Percentiles rank a stretch among this genome's conserved stretches.
These are phyloP conservation scores for Ophiocordyceps camponoti-saundersi DNA, from an alignment of 2,329 filamentous ascomycete species.

Conservation along the genomic window DNA sequence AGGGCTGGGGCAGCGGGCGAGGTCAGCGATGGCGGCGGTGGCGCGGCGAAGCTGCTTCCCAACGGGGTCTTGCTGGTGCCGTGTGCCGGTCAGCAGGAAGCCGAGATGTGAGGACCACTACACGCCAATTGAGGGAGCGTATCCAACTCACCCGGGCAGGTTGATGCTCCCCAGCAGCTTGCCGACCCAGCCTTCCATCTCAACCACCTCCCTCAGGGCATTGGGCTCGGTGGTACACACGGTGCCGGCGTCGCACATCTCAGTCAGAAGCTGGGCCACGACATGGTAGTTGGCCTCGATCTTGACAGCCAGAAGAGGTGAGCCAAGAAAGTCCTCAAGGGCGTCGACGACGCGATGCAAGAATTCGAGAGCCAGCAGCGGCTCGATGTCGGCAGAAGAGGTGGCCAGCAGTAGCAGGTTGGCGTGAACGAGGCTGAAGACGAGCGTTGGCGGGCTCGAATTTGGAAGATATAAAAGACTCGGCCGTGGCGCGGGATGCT, in stretches of 20 bases:
- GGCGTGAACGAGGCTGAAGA: slow-evolving; percentile 78
- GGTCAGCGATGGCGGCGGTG: slow-evolving; percentile 21
- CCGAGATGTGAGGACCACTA: too few relatives aligned
- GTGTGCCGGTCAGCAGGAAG: background rate
- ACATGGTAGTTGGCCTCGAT: slow-evolving; percentile 87
- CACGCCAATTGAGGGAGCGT: too few relatives aligned
- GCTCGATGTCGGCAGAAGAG: slow-evolving; percentile 72
- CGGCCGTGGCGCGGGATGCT: slow-evolving; percentile 64
- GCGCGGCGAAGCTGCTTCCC: slow-evolving; percentile 18
- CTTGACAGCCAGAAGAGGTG: slow-evolving; percentile 69
- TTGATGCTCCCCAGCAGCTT: slow-evolving; percentile 79
- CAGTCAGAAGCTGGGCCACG: slow-evolving; percentile 76
- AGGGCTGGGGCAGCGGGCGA: slow-evolving; percentile 37
- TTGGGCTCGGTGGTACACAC: slow-evolving; percentile 86
- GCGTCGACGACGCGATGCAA: slow-evolving; percentile 84
- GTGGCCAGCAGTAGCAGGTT: slow-evolving; percentile 76
- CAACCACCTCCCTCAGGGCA: slow-evolving; percentile 76
- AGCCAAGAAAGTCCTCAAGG: slow-evolving; percentile 84
- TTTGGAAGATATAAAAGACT: slow-evolving; percentile 74
- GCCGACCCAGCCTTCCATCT: slow-evolving; percentile 79
- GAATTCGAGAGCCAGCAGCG: slow-evolving; percentile 82
- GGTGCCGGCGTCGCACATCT: slow-evolving; percentile 93
- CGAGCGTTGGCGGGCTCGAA: slow-evolving; percentile 67
- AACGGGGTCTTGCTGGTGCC: slow-evolving; percentile 21
- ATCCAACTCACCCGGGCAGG: slow-evolving; percentile 45